phyloP scores from a whole-genome alignment of 345 rosid genomes.

The Syzygium grande region DNA sequence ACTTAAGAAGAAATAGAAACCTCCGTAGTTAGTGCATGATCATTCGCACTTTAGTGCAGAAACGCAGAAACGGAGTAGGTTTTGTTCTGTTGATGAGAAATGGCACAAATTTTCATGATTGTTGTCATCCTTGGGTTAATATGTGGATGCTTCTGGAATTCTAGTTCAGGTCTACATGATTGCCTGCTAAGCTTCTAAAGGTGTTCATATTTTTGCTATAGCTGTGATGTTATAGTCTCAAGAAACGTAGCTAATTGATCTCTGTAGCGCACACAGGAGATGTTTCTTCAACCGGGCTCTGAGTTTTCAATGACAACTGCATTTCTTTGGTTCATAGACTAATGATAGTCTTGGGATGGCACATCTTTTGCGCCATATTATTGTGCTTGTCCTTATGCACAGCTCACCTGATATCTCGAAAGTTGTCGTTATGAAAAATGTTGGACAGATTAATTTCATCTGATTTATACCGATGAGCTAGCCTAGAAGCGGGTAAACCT shows the following conservation, averaged over 20 bases:
- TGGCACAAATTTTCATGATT: not conserved
- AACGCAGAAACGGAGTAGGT: not conserved
- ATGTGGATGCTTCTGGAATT: not conserved
- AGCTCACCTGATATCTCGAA: not conserved
- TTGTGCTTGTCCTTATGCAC: not conserved
- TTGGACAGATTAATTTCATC: not conserved
- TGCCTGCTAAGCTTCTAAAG: not conserved
- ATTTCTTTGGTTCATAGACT: not conserved
- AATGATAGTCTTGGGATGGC: not conserved
- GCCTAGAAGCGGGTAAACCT: not conserved
- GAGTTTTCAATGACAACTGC: not conserved
- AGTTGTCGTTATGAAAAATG: not conserved
- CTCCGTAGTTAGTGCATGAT: not conserved
- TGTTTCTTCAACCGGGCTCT: not conserved
- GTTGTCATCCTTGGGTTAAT: not conserved
- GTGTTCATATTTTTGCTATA: not conserved
- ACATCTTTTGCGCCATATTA: not conserved
- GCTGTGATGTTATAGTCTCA: not conserved
- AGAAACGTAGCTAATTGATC: not conserved
- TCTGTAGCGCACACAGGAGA: not conserved
- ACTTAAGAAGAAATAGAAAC: conserved; percentile 45
- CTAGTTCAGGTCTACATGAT: not conserved
- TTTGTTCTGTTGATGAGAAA: not conserved
- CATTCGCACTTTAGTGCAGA: not conserved
- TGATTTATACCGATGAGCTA: not conserved